Evolutionary conservation across 148 eudicot genomes (phyloP).

Genomic region (Chenopodium formosanum): DNA sequence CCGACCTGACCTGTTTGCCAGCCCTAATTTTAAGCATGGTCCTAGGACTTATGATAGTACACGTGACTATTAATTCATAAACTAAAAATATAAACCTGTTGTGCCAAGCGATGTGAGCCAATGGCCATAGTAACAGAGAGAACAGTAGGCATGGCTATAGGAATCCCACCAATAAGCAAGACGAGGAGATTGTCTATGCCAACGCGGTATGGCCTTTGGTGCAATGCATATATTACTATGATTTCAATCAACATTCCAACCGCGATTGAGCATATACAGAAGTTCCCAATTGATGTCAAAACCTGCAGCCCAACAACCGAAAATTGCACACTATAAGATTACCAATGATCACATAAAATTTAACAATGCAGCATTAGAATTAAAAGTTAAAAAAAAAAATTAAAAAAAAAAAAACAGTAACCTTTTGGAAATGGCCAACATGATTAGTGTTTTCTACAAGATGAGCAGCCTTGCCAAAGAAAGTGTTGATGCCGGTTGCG

Average conservation of each 20-base stretch:
- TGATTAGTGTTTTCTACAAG: slow-evolving; percentile 71
- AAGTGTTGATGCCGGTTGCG: slow-evolving; percentile 77
- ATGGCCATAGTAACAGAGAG: slow-evolving; percentile 86
- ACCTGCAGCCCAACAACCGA: slow-evolving; percentile 34
- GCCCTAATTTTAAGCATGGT: background rate
- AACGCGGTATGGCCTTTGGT: slow-evolving; percentile 52
- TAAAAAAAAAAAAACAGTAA: background rate
- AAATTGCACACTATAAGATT: background rate
- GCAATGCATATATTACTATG: slow-evolving; percentile 62
- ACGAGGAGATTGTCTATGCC: slow-evolving; percentile 78
- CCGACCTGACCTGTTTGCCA: no score
- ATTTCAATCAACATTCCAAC: slow-evolving; percentile 69
- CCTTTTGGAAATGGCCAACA: slow-evolving; percentile 88
- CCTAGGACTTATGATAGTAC: background rate
- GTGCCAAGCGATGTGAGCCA: slow-evolving; percentile 75
- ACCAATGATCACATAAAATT: background rate
- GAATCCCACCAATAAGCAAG: slow-evolving; percentile 77
- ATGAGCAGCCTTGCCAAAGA: slow-evolving; percentile 91
- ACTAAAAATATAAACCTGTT: slow-evolving; percentile 37
- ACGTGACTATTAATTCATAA: background rate
- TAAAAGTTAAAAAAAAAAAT: no score
- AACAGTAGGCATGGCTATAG: slow-evolving; percentile 93
- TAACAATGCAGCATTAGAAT: no score
- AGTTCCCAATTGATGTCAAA: slow-evolving; percentile 81
- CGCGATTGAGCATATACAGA: slow-evolving; percentile 83